These are phyloP conservation scores for Hygrophila difformis DNA, from an alignment of 257 asterid genomes.

Conservation along the genomic window DNA sequence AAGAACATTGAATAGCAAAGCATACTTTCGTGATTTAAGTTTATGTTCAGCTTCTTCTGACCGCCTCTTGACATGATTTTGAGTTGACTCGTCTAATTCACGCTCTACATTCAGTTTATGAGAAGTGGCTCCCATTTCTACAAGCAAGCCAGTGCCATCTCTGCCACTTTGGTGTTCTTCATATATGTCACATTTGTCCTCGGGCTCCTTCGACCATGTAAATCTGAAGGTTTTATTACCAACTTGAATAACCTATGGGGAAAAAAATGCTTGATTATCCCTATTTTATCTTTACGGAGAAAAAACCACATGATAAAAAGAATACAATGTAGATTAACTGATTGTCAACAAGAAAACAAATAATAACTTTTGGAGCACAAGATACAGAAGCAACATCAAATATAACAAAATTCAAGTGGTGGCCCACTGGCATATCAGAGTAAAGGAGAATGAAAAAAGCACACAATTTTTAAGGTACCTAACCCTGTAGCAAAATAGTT, in stretches of 20 bases:
- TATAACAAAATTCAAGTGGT: conserved; percentile 11
- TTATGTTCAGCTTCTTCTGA: conserved; percentile 92
- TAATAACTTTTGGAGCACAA: background rate
- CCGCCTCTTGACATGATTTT: conserved; percentile 82
- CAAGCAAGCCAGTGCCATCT: conserved; percentile 78
- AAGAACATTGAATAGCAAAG: conserved; percentile 7
- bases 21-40: conserved; percentile 72
- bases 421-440: conserved; percentile 1
- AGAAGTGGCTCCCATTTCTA: conserved; percentile 91
- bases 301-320: background rate
- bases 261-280: conserved; percentile 1
- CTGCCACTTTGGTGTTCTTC: conserved; percentile 89
- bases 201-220: conserved; percentile 85
- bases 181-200: conserved; percentile 84
- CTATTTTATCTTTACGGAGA: conserved; percentile 6
- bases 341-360: background rate
- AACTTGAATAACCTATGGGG: conserved; percentile 67
- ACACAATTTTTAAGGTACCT: conserved; percentile 4
- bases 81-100: conserved; percentile 84
- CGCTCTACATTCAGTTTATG: conserved; percentile 90
- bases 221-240: conserved; percentile 85
- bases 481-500: no score
- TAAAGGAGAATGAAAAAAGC: conserved; percentile 2
- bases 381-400: conserved; percentile 2
- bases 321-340: background rate